Evolutionary conservation across 2,329 filamentous ascomycete genomes (phyloP).

Genomic region (Lachnellula subtilissima): DNA sequence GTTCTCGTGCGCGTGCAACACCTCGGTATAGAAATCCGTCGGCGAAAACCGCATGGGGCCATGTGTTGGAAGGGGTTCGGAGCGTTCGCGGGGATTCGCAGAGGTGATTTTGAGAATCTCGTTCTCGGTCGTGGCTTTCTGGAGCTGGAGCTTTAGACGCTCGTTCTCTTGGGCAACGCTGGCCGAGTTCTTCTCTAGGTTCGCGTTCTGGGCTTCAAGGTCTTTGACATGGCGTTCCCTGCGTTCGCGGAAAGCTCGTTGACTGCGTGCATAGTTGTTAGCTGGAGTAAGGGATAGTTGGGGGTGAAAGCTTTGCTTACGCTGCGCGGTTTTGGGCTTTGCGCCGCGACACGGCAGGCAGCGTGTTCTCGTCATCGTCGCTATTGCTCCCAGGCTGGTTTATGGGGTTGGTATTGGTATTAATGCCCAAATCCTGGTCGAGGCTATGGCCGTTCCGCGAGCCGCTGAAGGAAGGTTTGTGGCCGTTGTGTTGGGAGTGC

Average conservation of each 20-base stretch:
- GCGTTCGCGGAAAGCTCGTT: conserved; percentile 91
- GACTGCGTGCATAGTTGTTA: conserved; percentile 46
- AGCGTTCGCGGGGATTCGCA: conserved; percentile 36
- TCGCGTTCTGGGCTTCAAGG: conserved; percentile 77
- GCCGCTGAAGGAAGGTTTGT: conserved; percentile 22
- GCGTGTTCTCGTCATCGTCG: conserved; percentile 47
- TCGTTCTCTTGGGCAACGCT: conserved; percentile 79
- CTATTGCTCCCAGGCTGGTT: conserved; percentile 34
- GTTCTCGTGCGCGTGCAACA: conserved; percentile 56
- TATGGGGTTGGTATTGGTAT: conserved; percentile 21
- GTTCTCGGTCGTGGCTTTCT: conserved; percentile 83
- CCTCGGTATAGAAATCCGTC: conserved; percentile 63
- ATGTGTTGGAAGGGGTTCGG: conserved; percentile 39
- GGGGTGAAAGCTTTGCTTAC: conserved; percentile 43
- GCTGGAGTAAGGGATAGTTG: background rate
- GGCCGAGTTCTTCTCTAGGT: conserved; percentile 69
- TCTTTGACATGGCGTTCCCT: conserved; percentile 95
- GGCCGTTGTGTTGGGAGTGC: conserved; percentile 27
- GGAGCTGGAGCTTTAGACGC: conserved; percentile 75
- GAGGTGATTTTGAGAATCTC: conserved; percentile 84
- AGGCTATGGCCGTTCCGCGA: conserved; percentile 20
- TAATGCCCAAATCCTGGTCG: conserved; percentile 5
- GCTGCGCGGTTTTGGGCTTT: conserved; percentile 71
- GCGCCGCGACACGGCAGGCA: conserved; percentile 53
- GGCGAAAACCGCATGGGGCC: conserved; percentile 69